Conservation (phyloP, 805 yeast genomes). For the Metahyphopichia silvanorum region DNA sequence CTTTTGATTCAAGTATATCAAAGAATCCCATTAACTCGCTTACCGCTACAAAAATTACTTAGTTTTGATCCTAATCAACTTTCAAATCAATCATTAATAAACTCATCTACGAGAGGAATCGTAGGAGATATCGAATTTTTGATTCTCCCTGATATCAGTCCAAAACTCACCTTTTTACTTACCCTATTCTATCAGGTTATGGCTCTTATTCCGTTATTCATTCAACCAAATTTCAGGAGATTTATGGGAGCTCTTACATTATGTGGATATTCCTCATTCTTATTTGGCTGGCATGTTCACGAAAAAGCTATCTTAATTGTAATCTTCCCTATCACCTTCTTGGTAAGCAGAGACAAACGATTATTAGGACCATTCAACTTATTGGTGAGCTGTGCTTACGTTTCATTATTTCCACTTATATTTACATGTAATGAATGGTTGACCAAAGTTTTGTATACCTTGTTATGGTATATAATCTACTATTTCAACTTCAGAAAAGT, state of each 20-base stretch:
- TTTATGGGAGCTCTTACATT: conserved; percentile 82
- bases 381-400: conserved; percentile 75
- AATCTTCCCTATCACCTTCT: conserved; percentile 81
- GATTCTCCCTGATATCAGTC: conserved; percentile 77
- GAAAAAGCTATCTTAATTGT: conserved; percentile 93
- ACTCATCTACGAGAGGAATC: conserved; percentile 68
- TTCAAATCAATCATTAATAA: conserved; percentile 24
- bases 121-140: conserved; percentile 88
- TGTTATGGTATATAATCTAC: conserved; percentile 81
- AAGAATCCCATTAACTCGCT: conserved; percentile 28
- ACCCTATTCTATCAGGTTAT: conserved; percentile 83
- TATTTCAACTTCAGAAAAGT: conserved; percentile 71
- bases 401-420: conserved; percentile 83
- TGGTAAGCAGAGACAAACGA: conserved; percentile 68
- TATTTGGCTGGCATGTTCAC: conserved; percentile 99
- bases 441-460: conserved; percentile 71
- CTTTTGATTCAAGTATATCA: conserved; percentile 49
- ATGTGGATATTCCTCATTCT: conserved; percentile 86
- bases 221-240: conserved; percentile 71
- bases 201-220: conserved; percentile 65
- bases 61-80: conserved; percentile 46
- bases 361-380: conserved; percentile 69
- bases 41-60: conserved; percentile 28
- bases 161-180: conserved; percentile 69
- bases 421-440: conserved; percentile 78